A percentile compares a stretch with the other conserved stretches of the same genome.
Evolutionary conservation across 768 basidiomycete genomes (phyloP).

Genomic region (Crassisporium funariophilum): DNA sequence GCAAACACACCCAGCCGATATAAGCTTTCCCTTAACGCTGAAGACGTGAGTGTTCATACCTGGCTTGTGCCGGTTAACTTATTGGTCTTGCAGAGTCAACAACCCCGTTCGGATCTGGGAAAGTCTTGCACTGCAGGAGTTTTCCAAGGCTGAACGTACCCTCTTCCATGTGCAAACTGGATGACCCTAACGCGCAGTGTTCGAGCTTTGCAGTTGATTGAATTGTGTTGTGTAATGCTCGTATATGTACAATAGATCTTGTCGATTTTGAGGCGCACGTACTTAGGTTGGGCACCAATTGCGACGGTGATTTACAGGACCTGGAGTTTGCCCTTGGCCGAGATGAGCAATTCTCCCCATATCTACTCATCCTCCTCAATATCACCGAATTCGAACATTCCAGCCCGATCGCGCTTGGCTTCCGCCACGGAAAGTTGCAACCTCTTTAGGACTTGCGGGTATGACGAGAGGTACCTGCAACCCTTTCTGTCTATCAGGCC

Average conservation of each 20-base stretch:
- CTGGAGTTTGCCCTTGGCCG: no score
- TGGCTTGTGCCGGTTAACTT: slow-evolving; percentile 2
- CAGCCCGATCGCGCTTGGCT: slow-evolving; percentile 75
- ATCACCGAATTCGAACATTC: slow-evolving; percentile 93
- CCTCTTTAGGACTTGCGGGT: slow-evolving; percentile 67
- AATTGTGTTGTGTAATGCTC: no score
- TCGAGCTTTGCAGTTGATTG: no score
- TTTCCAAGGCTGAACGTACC: background rate
- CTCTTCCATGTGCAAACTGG: slow-evolving; percentile 10
- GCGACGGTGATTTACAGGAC: no score
- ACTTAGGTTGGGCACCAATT: no score
- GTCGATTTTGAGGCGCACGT: no score
- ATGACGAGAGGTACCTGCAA: slow-evolving; percentile 70
- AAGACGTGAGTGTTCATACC: slow-evolving; percentile 44
- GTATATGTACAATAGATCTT: no score
- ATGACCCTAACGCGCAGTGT: no score
- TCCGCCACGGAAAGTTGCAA: slow-evolving; percentile 59
- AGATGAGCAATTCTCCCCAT: background rate
- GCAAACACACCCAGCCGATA: slow-evolving; percentile 56
- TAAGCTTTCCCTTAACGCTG: slow-evolving; percentile 51
- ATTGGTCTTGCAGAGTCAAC: slow-evolving; percentile 47
- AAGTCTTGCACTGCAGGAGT: slow-evolving; percentile 33
- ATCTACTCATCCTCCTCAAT: slow-evolving; percentile 77
- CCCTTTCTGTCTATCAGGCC: slow-evolving; percentile 78
- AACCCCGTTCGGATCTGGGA: slow-evolving; percentile 60